phyloP scores from a whole-genome alignment of 2,329 filamentous ascomycete species.

The Didymella segeticola region DNA sequence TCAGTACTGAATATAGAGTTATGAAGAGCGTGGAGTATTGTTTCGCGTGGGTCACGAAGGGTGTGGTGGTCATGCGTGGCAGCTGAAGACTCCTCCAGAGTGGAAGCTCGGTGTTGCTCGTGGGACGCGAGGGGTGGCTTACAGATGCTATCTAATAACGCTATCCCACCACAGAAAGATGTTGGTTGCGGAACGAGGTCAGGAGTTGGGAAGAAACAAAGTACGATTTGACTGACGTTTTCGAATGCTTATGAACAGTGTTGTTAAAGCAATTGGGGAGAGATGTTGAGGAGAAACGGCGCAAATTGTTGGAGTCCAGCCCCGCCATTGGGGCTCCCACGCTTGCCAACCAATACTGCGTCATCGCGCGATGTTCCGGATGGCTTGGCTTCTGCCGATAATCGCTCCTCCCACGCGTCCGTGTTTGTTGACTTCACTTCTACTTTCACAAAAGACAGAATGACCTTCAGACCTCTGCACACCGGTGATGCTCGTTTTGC shows the following conservation, averaged over 20 bases:
- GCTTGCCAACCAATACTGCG: background rate
- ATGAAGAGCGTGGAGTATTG: background rate
- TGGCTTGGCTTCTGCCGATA: background rate
- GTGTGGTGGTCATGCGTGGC: background rate
- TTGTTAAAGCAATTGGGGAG: background rate
- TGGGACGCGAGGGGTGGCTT: constrained; percentile 1
- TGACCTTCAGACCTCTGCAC: background rate
- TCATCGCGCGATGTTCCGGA: constrained; percentile 3
- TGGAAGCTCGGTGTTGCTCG: constrained; percentile 5
- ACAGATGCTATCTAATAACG: constrained; percentile 13
- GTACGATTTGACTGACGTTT: background rate
- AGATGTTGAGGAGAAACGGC: background rate
- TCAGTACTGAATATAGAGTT: constrained; percentile 2
- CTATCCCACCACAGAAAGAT: background rate
- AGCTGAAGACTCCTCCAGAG: constrained; percentile 1
- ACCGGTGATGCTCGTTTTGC: background rate
- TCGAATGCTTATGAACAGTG: background rate
- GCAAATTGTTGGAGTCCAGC: constrained; percentile 5
- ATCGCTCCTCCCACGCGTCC: background rate
- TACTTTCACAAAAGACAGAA: background rate
- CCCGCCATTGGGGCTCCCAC: constrained; percentile 6
- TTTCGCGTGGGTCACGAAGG: background rate
- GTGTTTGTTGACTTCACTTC: constrained; percentile 4
- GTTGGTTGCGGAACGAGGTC: background rate
- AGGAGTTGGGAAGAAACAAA: background rate